Evolutionary conservation across 441 rosid species (phyloP).

Genomic region (Gossypium davidsonii): DNA sequence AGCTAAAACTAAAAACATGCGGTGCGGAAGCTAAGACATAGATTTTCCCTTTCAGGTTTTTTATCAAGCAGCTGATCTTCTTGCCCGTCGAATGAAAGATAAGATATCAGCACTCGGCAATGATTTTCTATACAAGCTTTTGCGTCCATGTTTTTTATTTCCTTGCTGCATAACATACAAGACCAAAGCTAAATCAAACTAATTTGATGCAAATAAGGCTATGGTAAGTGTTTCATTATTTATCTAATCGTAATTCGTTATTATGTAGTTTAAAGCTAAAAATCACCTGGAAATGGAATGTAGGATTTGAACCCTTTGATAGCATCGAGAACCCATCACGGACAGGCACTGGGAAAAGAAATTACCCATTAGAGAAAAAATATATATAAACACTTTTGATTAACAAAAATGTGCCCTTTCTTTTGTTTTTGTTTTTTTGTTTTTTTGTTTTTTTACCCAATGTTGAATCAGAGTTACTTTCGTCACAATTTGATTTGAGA

Average conservation of each 20-base stretch:
- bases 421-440: not conserved
- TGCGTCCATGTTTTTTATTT: slow-evolving; percentile 24
- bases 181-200: not conserved
- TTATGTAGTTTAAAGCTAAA: not conserved
- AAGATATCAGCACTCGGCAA: slow-evolving; percentile 22
- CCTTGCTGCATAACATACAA: slow-evolving; percentile 25
- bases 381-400: not conserved
- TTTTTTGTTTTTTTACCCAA: slow-evolving; percentile 21
- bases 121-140: slow-evolving; percentile 21
- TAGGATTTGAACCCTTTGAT: slow-evolving; percentile 31
- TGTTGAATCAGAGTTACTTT: slow-evolving; percentile 15
- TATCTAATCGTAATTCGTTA: not conserved
- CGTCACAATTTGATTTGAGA: slow-evolving; percentile 4
- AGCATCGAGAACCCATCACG: slow-evolving; percentile 31
- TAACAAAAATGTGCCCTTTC: not conserved
- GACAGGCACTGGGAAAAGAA: slow-evolving; percentile 28
- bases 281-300: slow-evolving; percentile 58
- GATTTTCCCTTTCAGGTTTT: not conserved
- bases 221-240: not conserved
- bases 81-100: slow-evolving; percentile 38
- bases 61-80: slow-evolving; percentile 17
- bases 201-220: not conserved
- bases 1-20: not conserved
- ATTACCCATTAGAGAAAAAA: not conserved
- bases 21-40: not conserved